Evolutionary conservation across 768 basidiomycete species (phyloP).

Genomic region (Boletus rubropictus): DNA sequence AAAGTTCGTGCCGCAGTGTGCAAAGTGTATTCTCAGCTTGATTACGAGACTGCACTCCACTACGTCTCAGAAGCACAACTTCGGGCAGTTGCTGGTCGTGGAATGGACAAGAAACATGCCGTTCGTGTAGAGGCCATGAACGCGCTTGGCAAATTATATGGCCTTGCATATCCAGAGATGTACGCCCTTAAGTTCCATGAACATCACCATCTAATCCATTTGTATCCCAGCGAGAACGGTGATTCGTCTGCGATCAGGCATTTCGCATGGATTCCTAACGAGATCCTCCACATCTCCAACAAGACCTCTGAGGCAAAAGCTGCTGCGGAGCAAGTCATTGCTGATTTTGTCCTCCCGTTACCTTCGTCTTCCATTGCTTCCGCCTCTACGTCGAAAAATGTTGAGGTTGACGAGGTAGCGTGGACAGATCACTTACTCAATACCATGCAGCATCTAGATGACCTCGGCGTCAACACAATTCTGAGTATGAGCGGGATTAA

Average conservation of each 20-base stretch:
- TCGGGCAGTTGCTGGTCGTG: slow-evolving; percentile 59
- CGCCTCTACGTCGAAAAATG: slow-evolving; percentile 39
- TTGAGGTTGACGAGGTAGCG: slow-evolving; percentile 65
- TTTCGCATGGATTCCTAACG: slow-evolving; percentile 90
- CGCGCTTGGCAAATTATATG: slow-evolving; percentile 72
- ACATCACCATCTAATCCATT: slow-evolving; percentile 1
- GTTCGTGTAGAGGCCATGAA: slow-evolving; percentile 76
- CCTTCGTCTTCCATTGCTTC: slow-evolving; percentile 41
- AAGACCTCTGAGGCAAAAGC: slow-evolving; percentile 54
- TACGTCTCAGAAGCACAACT: slow-evolving; percentile 65
- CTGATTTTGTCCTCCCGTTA: slow-evolving; percentile 78
- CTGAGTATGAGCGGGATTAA: slow-evolving; percentile 60
- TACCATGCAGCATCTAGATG: slow-evolving; percentile 64
- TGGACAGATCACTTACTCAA: slow-evolving; percentile 84
- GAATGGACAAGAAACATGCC: slow-evolving; percentile 73
- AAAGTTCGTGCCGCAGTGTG: slow-evolving; percentile 83
- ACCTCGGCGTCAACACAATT: slow-evolving; percentile 51
- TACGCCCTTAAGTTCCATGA: slow-evolving; percentile 35
- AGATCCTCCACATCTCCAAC: slow-evolving; percentile 54
- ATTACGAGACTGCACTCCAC: slow-evolving; percentile 87
- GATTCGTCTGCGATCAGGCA: slow-evolving; percentile 67
- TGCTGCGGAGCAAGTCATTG: slow-evolving; percentile 60
- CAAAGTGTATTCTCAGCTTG: slow-evolving; percentile 72
- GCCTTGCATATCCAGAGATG: slow-evolving; percentile 86
- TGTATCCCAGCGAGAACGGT: slow-evolving; percentile 60